Evolutionary conservation across 2,329 filamentous ascomycete genomes (phyloP).

Genomic region (Ophiostoma himal-ulmi): DNA sequence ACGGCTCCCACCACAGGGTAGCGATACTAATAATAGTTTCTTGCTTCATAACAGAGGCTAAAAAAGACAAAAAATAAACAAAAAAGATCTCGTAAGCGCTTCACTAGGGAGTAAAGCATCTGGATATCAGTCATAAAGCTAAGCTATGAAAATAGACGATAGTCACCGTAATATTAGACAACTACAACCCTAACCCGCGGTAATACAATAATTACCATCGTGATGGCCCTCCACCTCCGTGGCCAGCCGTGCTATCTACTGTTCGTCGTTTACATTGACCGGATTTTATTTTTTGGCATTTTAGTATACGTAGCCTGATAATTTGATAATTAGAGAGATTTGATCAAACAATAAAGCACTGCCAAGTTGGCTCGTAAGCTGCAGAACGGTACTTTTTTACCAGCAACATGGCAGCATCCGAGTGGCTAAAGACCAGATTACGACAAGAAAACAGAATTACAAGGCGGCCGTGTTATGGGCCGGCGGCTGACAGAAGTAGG

Average conservation of each 20-base stretch:
- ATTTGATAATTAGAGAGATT: too few species aligned
- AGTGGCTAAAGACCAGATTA: not conserved
- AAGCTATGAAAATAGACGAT: not conserved
- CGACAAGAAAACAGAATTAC: not conserved
- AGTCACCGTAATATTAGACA: not conserved
- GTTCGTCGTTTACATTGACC: too few species aligned
- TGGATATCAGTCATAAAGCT: not conserved
- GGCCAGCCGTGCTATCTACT: too few species aligned
- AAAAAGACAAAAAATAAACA: too few species aligned
- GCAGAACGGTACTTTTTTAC: not conserved
- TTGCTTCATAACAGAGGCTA: not conserved
- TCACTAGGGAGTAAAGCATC: not conserved
- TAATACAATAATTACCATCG: not conserved
- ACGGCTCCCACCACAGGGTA: not conserved
- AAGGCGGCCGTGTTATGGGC: conserved; percentile 16
- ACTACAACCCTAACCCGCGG: not conserved
- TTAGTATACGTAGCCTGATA: too few species aligned
- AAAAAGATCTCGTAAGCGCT: not conserved
- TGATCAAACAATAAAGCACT: not conserved
- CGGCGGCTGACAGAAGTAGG: conserved; percentile 17
- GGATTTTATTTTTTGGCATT: too few species aligned
- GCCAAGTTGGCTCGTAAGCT: not conserved
- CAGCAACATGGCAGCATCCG: not conserved
- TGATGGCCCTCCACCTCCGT: not conserved
- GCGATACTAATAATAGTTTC: not conserved